Conservation (phyloP, 2,329 filamentous ascomycete species). For the Cordyceps cateniannulata region DNA sequence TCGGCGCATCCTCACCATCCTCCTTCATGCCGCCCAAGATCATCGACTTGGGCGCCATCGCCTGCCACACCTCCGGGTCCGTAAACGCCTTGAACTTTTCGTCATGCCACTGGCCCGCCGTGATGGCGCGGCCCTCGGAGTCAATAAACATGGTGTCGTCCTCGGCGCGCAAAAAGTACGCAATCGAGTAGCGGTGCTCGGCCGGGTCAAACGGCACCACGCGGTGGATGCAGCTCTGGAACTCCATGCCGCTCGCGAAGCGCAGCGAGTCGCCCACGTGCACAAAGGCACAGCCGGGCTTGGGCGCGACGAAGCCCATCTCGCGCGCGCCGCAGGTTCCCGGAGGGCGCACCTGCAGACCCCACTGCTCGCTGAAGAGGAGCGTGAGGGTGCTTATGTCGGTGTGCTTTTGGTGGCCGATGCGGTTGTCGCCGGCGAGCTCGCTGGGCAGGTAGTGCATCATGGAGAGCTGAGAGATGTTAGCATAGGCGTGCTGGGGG, state of each 20-base stretch:
- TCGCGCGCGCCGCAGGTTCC: slow-evolving; percentile 31
- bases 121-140: slow-evolving; percentile 46
- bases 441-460: slow-evolving; percentile 47
- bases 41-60: slow-evolving; percentile 41
- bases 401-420: slow-evolving; percentile 51
- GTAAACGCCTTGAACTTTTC: slow-evolving; percentile 48
- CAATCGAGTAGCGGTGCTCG: slow-evolving; percentile 53
- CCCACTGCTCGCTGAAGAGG: slow-evolving; percentile 50
- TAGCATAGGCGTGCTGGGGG: not conserved
- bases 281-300: slow-evolving; percentile 45
- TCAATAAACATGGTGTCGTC: slow-evolving; percentile 50
- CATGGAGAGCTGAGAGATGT: slow-evolving; percentile 34
- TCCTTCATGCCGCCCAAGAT: slow-evolving; percentile 45
- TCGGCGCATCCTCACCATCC: slow-evolving; percentile 23
- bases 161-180: slow-evolving; percentile 52
- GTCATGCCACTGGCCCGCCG: slow-evolving; percentile 48
- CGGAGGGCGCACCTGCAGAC: slow-evolving; percentile 49
- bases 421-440: slow-evolving; percentile 32
- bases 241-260: slow-evolving; percentile 45
- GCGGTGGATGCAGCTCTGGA: slow-evolving; percentile 52
- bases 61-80: slow-evolving; percentile 36
- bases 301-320: slow-evolving; percentile 49
- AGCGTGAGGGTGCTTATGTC: slow-evolving; percentile 50
- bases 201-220: slow-evolving; percentile 45
- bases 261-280: slow-evolving; percentile 54